Conservation (phyloP, 495 filamentous ascomycete species). For the Sporormia fimetaria region DNA sequence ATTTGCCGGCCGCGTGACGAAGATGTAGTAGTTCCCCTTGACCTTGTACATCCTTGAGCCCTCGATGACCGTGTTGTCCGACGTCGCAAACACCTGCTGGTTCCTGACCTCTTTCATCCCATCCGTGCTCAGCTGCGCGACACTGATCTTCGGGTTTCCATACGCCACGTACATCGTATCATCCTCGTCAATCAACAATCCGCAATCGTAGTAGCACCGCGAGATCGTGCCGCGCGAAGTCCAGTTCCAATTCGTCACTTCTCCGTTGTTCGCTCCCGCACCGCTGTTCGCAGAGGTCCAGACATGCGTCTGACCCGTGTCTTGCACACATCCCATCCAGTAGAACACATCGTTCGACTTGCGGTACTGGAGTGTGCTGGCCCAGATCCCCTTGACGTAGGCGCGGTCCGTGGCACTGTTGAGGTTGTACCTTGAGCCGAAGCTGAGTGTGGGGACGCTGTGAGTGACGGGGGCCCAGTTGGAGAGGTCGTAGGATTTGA, state of each 20-base stretch:
- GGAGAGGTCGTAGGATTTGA: conserved; percentile 45
- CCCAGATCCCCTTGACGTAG: conserved; percentile 47
- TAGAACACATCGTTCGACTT: conserved; percentile 39
- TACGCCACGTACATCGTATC: conserved; percentile 49
- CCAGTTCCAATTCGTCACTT: conserved; percentile 38
- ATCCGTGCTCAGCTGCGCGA: conserved; percentile 42
- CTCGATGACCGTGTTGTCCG: conserved; percentile 37
- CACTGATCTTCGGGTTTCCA: conserved; percentile 38
- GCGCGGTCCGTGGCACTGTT: conserved; percentile 32
- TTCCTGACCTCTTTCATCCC: conserved; percentile 36
- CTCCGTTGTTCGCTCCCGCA: conserved; percentile 7
- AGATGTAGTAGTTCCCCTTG: conserved; percentile 45
- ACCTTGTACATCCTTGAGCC: conserved; percentile 47
- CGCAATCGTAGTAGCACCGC: conserved; percentile 49
- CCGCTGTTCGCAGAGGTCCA: conserved; percentile 32
- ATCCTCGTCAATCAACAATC: conserved; percentile 44
- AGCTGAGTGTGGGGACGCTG: conserved; percentile 42
- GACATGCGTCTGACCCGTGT: conserved; percentile 39
- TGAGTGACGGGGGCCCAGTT: conserved; percentile 47
- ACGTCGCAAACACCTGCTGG: conserved; percentile 35
- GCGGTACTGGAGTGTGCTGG: conserved; percentile 42
- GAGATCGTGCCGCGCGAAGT: conserved; percentile 26
- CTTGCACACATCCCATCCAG: conserved; percentile 48
- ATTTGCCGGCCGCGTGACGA: conserved; percentile 37
- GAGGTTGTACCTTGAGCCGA: conserved; percentile 40